phyloP scores from a whole-genome alignment of 78 protist genomes.

The Abeoforma whisleri region DNA sequence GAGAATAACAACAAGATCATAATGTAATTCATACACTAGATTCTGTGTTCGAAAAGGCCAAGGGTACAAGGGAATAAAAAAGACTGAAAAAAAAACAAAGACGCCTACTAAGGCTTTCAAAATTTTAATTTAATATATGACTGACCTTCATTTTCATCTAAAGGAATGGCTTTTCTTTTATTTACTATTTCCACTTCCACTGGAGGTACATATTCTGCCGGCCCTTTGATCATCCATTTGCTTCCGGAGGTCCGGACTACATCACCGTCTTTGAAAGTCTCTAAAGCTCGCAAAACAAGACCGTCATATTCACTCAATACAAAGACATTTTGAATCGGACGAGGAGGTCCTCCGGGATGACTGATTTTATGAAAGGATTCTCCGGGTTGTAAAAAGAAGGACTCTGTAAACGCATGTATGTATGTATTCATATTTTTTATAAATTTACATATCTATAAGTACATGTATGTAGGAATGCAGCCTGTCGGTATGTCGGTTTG shows the following conservation, averaged over 20 bases:
- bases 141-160: constrained; percentile 81
- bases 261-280: constrained; percentile 49
- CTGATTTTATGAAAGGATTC: too few relatives aligned
- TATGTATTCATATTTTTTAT: too few relatives aligned
- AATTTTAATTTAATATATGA: neutral
- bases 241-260: constrained; percentile 70
- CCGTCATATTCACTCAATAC: constrained; percentile 78
- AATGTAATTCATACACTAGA: too few relatives aligned
- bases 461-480: too few relatives aligned
- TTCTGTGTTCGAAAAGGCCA: too few relatives aligned
- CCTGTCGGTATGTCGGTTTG: too few relatives aligned
- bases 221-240: constrained; percentile 83
- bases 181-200: constrained; percentile 68
- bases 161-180: constrained; percentile 70
- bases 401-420: too few relatives aligned
- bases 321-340: constrained; percentile 49
- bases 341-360: too few relatives aligned
- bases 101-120: neutral
- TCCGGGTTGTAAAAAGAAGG: constrained; percentile 80
- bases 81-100: neutral
- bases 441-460: too few relatives aligned
- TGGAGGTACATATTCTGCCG: constrained; percentile 77
- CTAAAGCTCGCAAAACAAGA: constrained; percentile 64
- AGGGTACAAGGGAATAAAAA: neutral
- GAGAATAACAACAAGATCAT: too few relatives aligned